phyloP scores from a whole-genome alignment of 2,329 filamentous ascomycete genomes.

The Arthrinium puccinioides region DNA sequence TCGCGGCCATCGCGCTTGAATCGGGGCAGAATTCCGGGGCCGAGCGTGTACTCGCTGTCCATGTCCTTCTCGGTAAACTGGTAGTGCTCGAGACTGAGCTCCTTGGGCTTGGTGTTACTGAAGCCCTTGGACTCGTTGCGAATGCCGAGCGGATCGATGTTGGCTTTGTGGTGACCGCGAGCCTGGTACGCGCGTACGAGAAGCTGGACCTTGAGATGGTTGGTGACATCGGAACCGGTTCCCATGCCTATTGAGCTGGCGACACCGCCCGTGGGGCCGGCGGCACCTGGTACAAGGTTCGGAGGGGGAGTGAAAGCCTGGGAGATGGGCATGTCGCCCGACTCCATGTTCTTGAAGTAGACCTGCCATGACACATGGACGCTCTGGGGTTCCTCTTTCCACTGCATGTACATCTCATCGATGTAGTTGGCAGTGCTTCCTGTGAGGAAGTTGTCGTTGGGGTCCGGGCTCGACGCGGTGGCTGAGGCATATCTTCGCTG shows the following conservation, averaged over 20 bases:
- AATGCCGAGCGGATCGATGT: slow-evolving; percentile 93
- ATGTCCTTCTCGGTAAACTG: slow-evolving; percentile 92
- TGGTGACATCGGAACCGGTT: slow-evolving; percentile 76
- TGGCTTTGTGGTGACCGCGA: slow-evolving; percentile 95
- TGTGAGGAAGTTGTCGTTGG: slow-evolving; percentile 92
- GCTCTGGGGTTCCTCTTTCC: slow-evolving; percentile 87
- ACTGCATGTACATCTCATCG: slow-evolving; percentile 98
- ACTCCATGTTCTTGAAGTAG: slow-evolving; percentile 99
- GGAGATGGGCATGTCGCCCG: slow-evolving; percentile 93
- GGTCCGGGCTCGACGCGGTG: slow-evolving; percentile 54
- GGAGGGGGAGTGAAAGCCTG: slow-evolving; percentile 95
- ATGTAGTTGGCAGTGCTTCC: slow-evolving; percentile 98
- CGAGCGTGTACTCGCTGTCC: slow-evolving; percentile 83
- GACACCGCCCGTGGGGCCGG: slow-evolving; percentile 70
- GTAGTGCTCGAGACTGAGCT: slow-evolving; percentile 89
- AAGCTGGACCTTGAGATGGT: slow-evolving; percentile 96
- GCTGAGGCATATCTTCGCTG: slow-evolving; percentile 50
- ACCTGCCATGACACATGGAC: slow-evolving; percentile 98
- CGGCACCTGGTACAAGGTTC: slow-evolving; percentile 76
- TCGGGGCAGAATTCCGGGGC: slow-evolving; percentile 88
- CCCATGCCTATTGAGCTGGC: slow-evolving; percentile 58
- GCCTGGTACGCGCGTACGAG: slow-evolving; percentile 97
- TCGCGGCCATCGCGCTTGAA: slow-evolving; percentile 84
- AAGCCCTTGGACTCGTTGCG: slow-evolving; percentile 78
- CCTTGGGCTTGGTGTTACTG: slow-evolving; percentile 81